These are phyloP conservation scores for Neofusicoccum sp. DNA, from an alignment of 2,329 filamentous ascomycete species.

Conservation along the genomic window DNA sequence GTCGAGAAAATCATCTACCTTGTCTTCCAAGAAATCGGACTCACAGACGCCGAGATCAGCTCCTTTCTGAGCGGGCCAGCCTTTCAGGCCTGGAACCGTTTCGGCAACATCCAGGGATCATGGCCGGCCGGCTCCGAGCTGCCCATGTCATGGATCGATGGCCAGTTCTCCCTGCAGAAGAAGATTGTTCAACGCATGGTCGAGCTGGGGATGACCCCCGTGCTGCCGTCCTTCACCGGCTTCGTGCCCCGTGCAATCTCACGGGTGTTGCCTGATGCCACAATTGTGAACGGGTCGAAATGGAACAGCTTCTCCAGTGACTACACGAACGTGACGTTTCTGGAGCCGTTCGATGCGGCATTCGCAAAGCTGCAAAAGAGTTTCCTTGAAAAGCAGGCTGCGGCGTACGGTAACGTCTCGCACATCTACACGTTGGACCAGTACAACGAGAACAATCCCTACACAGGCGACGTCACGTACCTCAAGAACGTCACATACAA, in stretches of 20 bases:
- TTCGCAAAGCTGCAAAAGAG: conserved; percentile 49
- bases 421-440: conserved; percentile 56
- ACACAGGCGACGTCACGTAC: conserved; percentile 49
- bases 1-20: conserved; percentile 55
- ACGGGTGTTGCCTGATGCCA: conserved; percentile 47
- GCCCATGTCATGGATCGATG: conserved; percentile 50
- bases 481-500: conserved; percentile 46
- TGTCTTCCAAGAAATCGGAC: conserved; percentile 50
- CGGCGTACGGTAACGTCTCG: conserved; percentile 52
- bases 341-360: conserved; percentile 50
- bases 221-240: conserved; percentile 55
- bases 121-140: conserved; percentile 43
- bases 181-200: conserved; percentile 54
- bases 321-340: conserved; percentile 52
- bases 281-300: conserved; percentile 46
- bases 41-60: conserved; percentile 49
- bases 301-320: conserved; percentile 47
- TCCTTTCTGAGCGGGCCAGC: conserved; percentile 55
- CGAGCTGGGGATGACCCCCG: conserved; percentile 56
- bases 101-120: conserved; percentile 57
- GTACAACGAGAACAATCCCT: conserved; percentile 56
- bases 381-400: conserved; percentile 51
- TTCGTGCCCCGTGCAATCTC: conserved; percentile 51
- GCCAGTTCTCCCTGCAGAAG: conserved; percentile 53
- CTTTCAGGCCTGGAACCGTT: conserved; percentile 58